phyloP scores from a whole-genome alignment of 805 yeast species.

The Kregervanrija fluxuum region DNA sequence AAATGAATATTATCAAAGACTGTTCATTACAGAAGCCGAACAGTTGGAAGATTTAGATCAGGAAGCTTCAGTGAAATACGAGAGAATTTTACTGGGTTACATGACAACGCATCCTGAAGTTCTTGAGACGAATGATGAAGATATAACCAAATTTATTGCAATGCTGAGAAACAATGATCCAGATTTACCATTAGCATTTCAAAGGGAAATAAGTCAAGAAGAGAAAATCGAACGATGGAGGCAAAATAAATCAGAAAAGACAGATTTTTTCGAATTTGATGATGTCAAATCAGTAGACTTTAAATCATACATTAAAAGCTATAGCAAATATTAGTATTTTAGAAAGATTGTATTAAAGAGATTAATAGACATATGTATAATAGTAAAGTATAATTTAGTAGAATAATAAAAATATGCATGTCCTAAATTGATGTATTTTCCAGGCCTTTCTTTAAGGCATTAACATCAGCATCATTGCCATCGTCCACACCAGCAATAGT shows the following conservation, averaged over 20 bases:
- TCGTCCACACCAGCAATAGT: constrained; percentile 18
- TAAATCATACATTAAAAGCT: not conserved
- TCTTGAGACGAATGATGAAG: constrained; percentile 14
- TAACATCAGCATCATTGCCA: constrained; percentile 22
- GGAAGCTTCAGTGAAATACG: constrained; percentile 19
- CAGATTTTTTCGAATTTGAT: not conserved
- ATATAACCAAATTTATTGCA: constrained; percentile 3
- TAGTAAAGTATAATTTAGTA: too few species aligned
- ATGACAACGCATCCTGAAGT: constrained; percentile 14
- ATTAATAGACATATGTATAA: too few species aligned
- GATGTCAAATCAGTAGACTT: not conserved
- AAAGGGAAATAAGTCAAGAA: too few species aligned
- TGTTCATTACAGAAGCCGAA: constrained; percentile 18
- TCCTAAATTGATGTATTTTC: constrained; percentile 3
- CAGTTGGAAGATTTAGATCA: constrained; percentile 18
- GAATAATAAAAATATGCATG: too few species aligned
- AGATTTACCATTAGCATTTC: not conserved
- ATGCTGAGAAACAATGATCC: not conserved
- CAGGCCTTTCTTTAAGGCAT: constrained; percentile 10
- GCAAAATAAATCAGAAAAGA: not conserved
- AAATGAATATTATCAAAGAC: constrained; percentile 4
- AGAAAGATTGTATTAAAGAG: too few species aligned
- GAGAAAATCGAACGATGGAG: too few species aligned
- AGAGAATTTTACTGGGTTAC: constrained; percentile 18
- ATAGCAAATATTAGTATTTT: constrained; percentile 1